Conservation (phyloP, 768 basidiomycete genomes). For the Collybiopsis luxurians region DNA sequence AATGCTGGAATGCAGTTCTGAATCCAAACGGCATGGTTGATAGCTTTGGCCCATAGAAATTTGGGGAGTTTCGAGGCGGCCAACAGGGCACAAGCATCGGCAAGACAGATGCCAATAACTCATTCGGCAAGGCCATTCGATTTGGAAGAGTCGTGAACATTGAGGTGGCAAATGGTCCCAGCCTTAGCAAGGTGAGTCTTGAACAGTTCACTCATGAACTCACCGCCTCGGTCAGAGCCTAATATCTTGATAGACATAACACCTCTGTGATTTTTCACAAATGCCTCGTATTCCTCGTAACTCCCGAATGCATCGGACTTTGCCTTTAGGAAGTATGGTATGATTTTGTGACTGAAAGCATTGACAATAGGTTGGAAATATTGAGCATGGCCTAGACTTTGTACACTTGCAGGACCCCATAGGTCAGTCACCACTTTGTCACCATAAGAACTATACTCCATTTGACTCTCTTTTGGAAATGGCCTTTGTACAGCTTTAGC, state of each 20-base stretch:
- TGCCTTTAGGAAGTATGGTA: slow-evolving; percentile 13
- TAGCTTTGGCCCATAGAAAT: slow-evolving; percentile 19
- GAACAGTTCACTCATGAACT: too few species aligned
- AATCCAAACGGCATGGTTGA: slow-evolving; percentile 11
- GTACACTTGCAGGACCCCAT: slow-evolving; percentile 23
- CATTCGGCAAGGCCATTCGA: slow-evolving; percentile 30
- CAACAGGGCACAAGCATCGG: slow-evolving; percentile 27
- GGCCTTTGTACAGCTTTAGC: slow-evolving; percentile 22
- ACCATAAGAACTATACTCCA: slow-evolving; percentile 12
- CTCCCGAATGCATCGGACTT: slow-evolving; percentile 15
- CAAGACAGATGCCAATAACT: too few species aligned
- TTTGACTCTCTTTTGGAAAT: slow-evolving; percentile 16
- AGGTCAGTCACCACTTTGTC: slow-evolving; percentile 20
- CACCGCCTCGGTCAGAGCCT: too few species aligned
- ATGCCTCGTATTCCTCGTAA: slow-evolving; percentile 23
- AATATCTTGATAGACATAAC: slow-evolving; percentile 11
- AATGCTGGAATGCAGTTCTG: background rate
- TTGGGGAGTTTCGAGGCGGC: slow-evolving; percentile 10
- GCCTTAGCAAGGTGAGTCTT: too few species aligned
- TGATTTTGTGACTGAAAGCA: slow-evolving; percentile 11
- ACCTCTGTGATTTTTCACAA: slow-evolving; percentile 20
- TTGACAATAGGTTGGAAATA: slow-evolving; percentile 19
- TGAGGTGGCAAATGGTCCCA: too few species aligned
- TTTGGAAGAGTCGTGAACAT: slow-evolving; percentile 27
- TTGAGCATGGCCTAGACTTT: slow-evolving; percentile 12